phyloP scores from a whole-genome alignment of 495 filamentous ascomycete species.

The Daldinia childiae region DNA sequence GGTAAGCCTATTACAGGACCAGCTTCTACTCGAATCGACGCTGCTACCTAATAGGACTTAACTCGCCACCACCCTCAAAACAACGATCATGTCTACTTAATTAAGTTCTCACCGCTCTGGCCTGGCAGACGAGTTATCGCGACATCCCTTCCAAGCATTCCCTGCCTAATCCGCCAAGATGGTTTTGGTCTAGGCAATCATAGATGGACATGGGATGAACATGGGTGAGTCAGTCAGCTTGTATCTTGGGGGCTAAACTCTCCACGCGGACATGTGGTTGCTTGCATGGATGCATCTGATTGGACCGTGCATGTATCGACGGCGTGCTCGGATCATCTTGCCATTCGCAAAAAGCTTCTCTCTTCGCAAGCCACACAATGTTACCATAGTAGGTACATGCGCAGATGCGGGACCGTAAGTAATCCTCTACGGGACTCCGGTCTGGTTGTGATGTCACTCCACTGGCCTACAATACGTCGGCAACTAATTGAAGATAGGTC shows the following conservation, averaged over 20 bases:
- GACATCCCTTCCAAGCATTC: conserved; percentile 10
- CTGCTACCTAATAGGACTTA: conserved; percentile 1
- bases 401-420: conserved; percentile 6
- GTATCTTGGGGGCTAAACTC: conserved; percentile 24
- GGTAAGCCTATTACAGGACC: not conserved
- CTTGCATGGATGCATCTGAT: conserved; percentile 11
- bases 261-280: conserved; percentile 17
- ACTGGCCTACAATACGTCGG: not conserved
- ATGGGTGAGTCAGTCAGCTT: conserved; percentile 24
- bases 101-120: conserved; percentile 15
- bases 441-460: conserved; percentile 26
- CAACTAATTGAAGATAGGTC: not conserved
- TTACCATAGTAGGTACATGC: conserved; percentile 21
- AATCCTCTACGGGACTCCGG: conserved; percentile 3
- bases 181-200: conserved; percentile 6
- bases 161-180: not conserved
- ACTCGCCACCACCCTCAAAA: not conserved
- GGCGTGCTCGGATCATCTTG: conserved; percentile 29
- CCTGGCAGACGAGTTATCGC: conserved; percentile 9
- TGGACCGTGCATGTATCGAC: not conserved
- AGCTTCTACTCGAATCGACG: not conserved
- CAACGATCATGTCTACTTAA: conserved; percentile 9
- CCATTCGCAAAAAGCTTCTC: conserved; percentile 44
- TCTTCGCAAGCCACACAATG: conserved; percentile 40
- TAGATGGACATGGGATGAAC: conserved; percentile 3